A percentile compares a stretch with the other conserved stretches of the same genome.
Conservation (phyloP, 495 filamentous ascomycete species). For the Xylaria nigripes region DNA sequence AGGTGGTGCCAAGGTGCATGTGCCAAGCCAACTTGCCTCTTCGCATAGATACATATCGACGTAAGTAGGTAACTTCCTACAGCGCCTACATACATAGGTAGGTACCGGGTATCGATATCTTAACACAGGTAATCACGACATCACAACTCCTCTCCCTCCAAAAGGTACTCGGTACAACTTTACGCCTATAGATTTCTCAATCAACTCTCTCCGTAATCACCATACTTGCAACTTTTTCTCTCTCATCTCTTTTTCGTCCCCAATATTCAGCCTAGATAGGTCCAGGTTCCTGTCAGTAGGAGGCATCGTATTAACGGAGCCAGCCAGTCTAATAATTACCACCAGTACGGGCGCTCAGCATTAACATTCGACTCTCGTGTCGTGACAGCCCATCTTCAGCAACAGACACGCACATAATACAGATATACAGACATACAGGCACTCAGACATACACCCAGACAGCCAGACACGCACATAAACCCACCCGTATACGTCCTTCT, state of each 20-base stretch:
- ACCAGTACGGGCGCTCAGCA: background rate
- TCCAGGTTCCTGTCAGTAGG: background rate
- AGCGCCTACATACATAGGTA: too few relatives aligned
- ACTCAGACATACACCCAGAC: background rate
- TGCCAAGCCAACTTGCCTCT: too few relatives aligned
- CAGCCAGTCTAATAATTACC: background rate
- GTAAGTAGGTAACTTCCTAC: too few relatives aligned
- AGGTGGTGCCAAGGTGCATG: too few relatives aligned
- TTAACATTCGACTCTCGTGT: background rate
- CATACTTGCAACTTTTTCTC: background rate
- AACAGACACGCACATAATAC: background rate
- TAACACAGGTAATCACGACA: conserved; percentile 13
- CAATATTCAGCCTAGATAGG: background rate
- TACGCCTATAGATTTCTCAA: background rate
- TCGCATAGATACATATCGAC: too few relatives aligned
- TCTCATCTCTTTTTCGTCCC: background rate
- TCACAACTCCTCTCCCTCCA: conserved; percentile 1
- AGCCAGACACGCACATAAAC: background rate
- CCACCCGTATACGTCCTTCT: background rate
- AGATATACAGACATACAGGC: background rate
- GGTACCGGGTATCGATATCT: too few relatives aligned
- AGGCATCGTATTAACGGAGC: conserved; percentile 1
- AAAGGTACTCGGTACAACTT: background rate
- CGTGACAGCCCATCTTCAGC: background rate
- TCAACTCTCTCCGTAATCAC: background rate